Evolutionary conservation across 2,329 filamentous ascomycete genomes (phyloP).

Genomic region (Dactylonectria estremocensis): DNA sequence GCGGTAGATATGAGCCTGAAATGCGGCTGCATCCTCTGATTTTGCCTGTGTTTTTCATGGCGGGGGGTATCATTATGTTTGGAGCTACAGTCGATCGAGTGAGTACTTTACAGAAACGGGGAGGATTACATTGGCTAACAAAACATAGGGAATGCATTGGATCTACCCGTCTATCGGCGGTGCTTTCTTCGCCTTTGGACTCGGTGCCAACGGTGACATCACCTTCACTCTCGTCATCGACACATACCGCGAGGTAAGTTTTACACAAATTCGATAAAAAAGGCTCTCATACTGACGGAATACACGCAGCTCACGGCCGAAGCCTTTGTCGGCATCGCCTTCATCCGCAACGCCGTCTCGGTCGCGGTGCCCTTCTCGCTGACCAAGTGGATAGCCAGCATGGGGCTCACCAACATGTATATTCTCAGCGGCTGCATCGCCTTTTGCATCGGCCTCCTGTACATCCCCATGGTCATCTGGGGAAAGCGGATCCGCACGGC

Average conservation of each 20-base stretch:
- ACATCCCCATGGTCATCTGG: conserved; percentile 51
- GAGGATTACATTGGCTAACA: not conserved
- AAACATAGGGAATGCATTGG: conserved; percentile 59
- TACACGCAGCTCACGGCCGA: conserved; percentile 41
- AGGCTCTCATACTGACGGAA: accelerated
- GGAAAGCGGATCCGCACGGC: conserved; percentile 49
- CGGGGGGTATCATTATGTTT: conserved; percentile 58
- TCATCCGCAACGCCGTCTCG: conserved; percentile 51
- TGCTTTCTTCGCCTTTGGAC: conserved; percentile 55
- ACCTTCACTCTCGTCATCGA: conserved; percentile 55
- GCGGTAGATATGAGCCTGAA: conserved; percentile 61
- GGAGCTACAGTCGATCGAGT: conserved; percentile 55
- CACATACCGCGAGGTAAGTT: conserved; percentile 49
- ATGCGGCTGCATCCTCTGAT: conserved; percentile 56
- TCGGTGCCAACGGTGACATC: conserved; percentile 57
- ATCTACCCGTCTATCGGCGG: conserved; percentile 57
- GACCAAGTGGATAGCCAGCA: conserved; percentile 49
- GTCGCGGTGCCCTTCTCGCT: conserved; percentile 50
- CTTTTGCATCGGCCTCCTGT: conserved; percentile 43
- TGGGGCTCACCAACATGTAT: conserved; percentile 52
- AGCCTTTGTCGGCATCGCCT: conserved; percentile 52
- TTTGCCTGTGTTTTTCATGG: conserved; percentile 52
- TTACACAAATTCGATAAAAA: not conserved
- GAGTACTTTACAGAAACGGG: conserved; percentile 13
- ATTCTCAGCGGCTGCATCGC: conserved; percentile 45